A percentile compares a stretch with the other conserved stretches of the same genome.
Conservation (phyloP, 768 basidiomycete species). For the Lentinus brumalis region DNA sequence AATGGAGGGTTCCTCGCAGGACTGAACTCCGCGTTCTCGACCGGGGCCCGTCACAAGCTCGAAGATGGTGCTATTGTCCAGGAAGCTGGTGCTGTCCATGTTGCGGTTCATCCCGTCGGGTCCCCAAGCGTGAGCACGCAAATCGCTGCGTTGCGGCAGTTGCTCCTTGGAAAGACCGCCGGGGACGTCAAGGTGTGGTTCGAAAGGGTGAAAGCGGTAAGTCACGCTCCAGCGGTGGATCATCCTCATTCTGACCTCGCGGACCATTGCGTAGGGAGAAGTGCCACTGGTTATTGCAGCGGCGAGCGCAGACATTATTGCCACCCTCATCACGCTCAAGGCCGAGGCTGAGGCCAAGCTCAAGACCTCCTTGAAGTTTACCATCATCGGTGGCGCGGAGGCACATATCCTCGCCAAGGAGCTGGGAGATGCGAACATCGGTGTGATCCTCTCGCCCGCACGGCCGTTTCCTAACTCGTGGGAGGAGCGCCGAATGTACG, state of each 20-base stretch:
- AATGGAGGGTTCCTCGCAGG: slow-evolving; percentile 61
- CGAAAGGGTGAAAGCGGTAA: slow-evolving; percentile 47
- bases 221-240: slow-evolving; percentile 2
- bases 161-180: slow-evolving; percentile 46
- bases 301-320: slow-evolving; percentile 71
- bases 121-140: slow-evolving; percentile 65
- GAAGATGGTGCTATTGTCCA: slow-evolving; percentile 66
- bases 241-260: background rate
- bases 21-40: slow-evolving; percentile 60
- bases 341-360: slow-evolving; percentile 51
- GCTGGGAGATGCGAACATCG: slow-evolving; percentile 65
- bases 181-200: slow-evolving; percentile 46
- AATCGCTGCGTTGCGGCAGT: slow-evolving; percentile 56
- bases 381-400: slow-evolving; percentile 61
- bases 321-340: slow-evolving; percentile 65
- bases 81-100: slow-evolving; percentile 65
- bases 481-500: slow-evolving; percentile 68
- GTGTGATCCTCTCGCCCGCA: slow-evolving; percentile 68
- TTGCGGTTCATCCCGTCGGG: slow-evolving; percentile 51
- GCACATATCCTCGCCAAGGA: slow-evolving; percentile 74
- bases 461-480: slow-evolving; percentile 73
- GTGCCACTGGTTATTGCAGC: slow-evolving; percentile 63
- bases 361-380: slow-evolving; percentile 46
- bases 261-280: slow-evolving; percentile 41
- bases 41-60: slow-evolving; percentile 59